Base-by-base conservation (phyloP, 768 basidiomycete species). In the Boletus pseudopeckii region DNA sequence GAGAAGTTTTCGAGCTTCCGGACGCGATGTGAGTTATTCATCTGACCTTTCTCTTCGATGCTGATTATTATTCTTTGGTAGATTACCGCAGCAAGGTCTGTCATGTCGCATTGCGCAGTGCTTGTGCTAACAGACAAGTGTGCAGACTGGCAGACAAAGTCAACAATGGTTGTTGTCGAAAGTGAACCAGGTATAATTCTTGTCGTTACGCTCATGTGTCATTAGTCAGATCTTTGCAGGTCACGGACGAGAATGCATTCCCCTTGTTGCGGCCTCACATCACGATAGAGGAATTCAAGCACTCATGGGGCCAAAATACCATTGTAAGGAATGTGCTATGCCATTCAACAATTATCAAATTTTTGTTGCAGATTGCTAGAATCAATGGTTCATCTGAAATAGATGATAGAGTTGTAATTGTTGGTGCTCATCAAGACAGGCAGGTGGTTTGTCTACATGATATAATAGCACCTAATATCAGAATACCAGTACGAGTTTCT, bases 361-460 rank as follows among this genome's bases (percentile, higher is more conserved):
- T 41, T 41, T 50, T 7, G 36, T 44, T 41, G 38, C 61, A 92
- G 90, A 84, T 94, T 61, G 77, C 83, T 45, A 80, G 81, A 64
- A 88, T 94, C 65, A 82, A 85, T 64, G 91, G 91, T 48, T 81
- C 86, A 26, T 82, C 85, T 17, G 65, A 75, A 11, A 71, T 65
- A 17, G 83, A 88, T 61, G 79, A 86, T 50, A 77, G 78, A 17
- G 77, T 84, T 44, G 77, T 93, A 34, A 75, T 93, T 56, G 74
- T 93, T 59, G 79, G 82, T 37, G 92, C 92, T 40, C 92, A 94
- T 69, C 89, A 87, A 67, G 92, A 93, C 68, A 90, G 89, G 87
- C 82, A 62, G 24, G 50, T 43, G 24, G 9, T 28, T 40, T 45
- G 20, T 47, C 34, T 22, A 15, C 33, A 36, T 47, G 30, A 39